Percentiles rank a stretch among this genome's conserved stretches.
Conservation (phyloP, 208 protist genomes). For the Phytomonas sp. region DNA sequence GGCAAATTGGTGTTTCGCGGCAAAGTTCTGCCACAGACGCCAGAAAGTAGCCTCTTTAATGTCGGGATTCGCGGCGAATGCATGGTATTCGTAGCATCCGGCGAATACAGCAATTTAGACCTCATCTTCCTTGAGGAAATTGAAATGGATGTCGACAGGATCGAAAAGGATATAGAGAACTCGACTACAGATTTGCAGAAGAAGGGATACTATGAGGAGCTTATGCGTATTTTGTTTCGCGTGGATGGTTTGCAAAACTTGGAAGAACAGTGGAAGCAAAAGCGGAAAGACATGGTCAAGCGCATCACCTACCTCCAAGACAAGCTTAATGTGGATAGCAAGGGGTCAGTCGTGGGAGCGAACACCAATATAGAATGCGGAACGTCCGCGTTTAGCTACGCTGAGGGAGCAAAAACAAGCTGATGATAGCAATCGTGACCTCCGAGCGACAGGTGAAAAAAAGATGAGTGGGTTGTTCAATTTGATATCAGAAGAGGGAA, state of each 20-base stretch:
- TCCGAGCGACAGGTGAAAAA: not conserved
- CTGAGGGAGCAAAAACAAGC: not conserved
- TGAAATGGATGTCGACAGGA: conserved; percentile 31
- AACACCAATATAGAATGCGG: not conserved
- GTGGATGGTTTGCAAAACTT: conserved; percentile 59
- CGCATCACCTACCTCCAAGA: conserved; percentile 57
- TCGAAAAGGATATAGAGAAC: conserved; percentile 20
- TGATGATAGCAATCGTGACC: not conserved
- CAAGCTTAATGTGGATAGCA: conserved; percentile 22
- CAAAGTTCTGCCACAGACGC: conserved; percentile 29
- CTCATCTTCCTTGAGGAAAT: conserved; percentile 57
- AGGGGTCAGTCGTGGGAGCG: not conserved
- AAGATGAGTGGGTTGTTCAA: not conserved
- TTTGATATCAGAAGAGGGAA: not conserved
- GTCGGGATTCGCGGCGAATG: conserved; percentile 40
- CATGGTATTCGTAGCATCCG: conserved; percentile 46
- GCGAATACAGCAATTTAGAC: conserved; percentile 38
- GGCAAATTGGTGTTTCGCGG: conserved; percentile 56
- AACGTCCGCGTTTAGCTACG: not conserved
- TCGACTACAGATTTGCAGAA: conserved; percentile 27
- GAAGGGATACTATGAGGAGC: conserved; percentile 72
- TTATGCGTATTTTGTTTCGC: conserved; percentile 79
- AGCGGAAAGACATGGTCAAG: conserved; percentile 52
- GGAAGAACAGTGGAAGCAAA: conserved; percentile 45
- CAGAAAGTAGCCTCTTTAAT: conserved; percentile 35